A percentile compares a stretch with the other conserved stretches of the same genome.
These are phyloP conservation scores for Aureobasidium sp. DNA, from an alignment of 2,329 filamentous ascomycete species.

Conservation along the genomic window DNA sequence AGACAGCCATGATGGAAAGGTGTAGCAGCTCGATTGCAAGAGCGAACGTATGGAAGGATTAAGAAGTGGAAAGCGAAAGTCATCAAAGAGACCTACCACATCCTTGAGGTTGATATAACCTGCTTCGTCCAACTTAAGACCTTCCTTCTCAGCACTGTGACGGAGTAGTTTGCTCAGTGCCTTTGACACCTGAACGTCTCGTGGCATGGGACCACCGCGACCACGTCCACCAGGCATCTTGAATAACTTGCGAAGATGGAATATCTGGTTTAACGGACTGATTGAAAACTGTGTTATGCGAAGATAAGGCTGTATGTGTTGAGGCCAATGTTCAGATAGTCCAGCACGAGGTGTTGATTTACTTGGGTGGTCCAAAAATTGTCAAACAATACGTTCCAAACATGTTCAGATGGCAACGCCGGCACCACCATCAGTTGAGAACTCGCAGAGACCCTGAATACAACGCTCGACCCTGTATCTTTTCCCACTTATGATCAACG, in stretches of 20 bases:
- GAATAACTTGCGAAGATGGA: not conserved
- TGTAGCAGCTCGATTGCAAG: not conserved
- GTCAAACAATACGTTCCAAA: too few relatives aligned
- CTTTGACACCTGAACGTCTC: conserved; percentile 53
- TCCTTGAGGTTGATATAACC: conserved; percentile 69
- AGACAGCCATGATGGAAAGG: not conserved
- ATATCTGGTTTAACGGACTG: not conserved
- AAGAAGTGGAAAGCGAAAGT: not conserved
- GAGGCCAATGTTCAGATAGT: not conserved
- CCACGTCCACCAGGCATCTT: conserved; percentile 32
- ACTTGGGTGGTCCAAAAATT: too few relatives aligned
- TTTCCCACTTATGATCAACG: too few relatives aligned
- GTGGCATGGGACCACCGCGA: conserved; percentile 38
- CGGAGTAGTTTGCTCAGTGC: conserved; percentile 61
- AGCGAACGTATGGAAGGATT: not conserved
- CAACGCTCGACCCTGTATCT: too few relatives aligned
- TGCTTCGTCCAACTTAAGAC: conserved; percentile 61
- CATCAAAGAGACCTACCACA: conserved; percentile 49
- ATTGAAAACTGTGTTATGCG: not conserved
- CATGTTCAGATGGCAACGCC: too few relatives aligned
- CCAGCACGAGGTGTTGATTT: too few relatives aligned
- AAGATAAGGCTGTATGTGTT: not conserved
- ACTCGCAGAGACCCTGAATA: not conserved
- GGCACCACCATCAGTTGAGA: too few relatives aligned
- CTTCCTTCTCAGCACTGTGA: conserved; percentile 68